phyloP scores from a whole-genome alignment of 495 filamentous ascomycete species.

The Xylona heveae region DNA sequence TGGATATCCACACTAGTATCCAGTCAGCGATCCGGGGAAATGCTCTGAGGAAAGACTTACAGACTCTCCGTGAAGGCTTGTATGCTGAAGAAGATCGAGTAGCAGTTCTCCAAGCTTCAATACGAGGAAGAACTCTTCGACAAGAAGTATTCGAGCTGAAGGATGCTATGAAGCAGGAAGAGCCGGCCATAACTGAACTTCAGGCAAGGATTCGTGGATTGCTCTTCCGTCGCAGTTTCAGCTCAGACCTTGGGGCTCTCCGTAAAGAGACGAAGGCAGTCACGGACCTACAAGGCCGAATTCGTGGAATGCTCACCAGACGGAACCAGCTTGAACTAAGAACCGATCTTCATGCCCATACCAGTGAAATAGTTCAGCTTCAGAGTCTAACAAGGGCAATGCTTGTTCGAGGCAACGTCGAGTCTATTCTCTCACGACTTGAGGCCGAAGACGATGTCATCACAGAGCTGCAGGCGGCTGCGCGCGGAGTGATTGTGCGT shows the following conservation, averaged over 20 bases:
- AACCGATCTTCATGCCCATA: conserved; percentile 33
- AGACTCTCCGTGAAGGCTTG: too few relatives aligned
- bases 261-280: conserved; percentile 33
- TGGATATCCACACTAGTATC: too few relatives aligned
- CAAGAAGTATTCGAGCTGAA: too few relatives aligned
- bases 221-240: conserved; percentile 20
- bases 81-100: too few relatives aligned
- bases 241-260: conserved; percentile 32
- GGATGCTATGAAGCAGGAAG: too few relatives aligned
- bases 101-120: too few relatives aligned
- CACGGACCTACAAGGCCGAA: conserved; percentile 43
- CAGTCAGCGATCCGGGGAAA: too few relatives aligned
- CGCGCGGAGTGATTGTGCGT: conserved; percentile 54
- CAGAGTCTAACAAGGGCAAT: conserved; percentile 64
- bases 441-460: conserved; percentile 62
- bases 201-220: conserved; percentile 14
- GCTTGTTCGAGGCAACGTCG: conserved; percentile 50
- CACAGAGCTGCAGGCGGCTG: conserved; percentile 50
- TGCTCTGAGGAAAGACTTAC: too few relatives aligned
- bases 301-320: conserved; percentile 39
- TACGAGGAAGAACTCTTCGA: too few relatives aligned
- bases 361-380: conserved; percentile 34
- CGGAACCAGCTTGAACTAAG: conserved; percentile 27
- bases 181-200: too few relatives aligned
- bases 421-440: conserved; percentile 45